These are phyloP conservation scores for Linaria vulgaris DNA, from an alignment of 257 asterid genomes.

Conservation along the genomic window DNA sequence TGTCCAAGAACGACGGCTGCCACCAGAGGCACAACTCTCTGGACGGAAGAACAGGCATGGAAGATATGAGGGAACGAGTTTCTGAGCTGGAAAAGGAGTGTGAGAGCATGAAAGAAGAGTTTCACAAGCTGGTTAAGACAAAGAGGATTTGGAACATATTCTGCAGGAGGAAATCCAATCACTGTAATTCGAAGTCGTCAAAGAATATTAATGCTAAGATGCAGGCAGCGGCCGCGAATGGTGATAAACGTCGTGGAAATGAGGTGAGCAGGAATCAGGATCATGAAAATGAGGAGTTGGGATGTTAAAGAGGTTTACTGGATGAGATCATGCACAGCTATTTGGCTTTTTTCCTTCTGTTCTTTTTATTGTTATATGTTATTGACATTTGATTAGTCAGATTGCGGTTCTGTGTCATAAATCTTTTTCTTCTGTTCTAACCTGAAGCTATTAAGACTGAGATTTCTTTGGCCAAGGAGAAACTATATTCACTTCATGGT, in stretches of 20 bases:
- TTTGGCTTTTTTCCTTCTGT: not conserved
- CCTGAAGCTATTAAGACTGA: not conserved
- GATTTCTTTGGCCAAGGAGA: not conserved
- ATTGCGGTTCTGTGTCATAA: not conserved
- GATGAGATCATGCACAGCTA: not conserved
- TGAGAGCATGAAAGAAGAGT: constrained; percentile 66
- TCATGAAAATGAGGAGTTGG: not conserved
- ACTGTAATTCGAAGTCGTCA: constrained; percentile 4
- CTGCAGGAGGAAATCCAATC: constrained; percentile 38
- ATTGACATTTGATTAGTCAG: not conserved
- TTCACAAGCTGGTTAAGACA: constrained; percentile 54
- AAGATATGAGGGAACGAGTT: constrained; percentile 74
- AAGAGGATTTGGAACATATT: constrained; percentile 54
- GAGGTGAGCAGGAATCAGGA: not conserved
- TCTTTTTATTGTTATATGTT: not conserved
- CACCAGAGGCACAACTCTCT: constrained; percentile 20
- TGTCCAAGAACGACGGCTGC: constrained; percentile 33
- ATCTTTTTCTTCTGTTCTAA: not conserved
- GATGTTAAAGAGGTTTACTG: not conserved
- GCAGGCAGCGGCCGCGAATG: constrained; percentile 1
- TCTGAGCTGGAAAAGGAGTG: constrained; percentile 84
- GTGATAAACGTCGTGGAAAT: not conserved
- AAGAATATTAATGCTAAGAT: constrained; percentile 13
- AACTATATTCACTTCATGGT: not conserved
- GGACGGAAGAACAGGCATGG: constrained; percentile 34